Conservation (phyloP, 768 basidiomycete species). For the Lactarius psammicola region DNA sequence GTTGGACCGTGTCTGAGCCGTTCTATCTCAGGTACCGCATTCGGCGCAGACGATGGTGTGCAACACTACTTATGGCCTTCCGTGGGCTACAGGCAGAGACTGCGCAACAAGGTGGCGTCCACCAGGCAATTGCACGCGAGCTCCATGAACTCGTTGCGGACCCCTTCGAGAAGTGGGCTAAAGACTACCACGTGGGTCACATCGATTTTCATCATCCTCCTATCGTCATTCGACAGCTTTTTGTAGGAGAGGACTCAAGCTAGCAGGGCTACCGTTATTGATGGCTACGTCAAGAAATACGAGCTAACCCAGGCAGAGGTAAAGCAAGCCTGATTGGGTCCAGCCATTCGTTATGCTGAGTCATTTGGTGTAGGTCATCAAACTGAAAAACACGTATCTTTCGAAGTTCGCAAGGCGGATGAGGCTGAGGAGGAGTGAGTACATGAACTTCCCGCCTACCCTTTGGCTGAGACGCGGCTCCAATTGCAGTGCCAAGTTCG, state of each 20-base stretch:
- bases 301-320: slow-evolving; percentile 69
- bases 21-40: slow-evolving; percentile 52
- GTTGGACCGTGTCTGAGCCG: slow-evolving; percentile 1
- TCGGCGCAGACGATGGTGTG: slow-evolving; percentile 80
- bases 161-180: slow-evolving; percentile 81
- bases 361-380: slow-evolving; percentile 42
- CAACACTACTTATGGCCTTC: slow-evolving; percentile 76
- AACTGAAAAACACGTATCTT: slow-evolving; percentile 75
- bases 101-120: slow-evolving; percentile 65
- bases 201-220: background rate
- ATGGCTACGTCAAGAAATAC: slow-evolving; percentile 52
- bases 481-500: slow-evolving; percentile 73
- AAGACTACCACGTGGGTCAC: slow-evolving; percentile 58
- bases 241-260: slow-evolving; percentile 21
- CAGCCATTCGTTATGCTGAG: slow-evolving; percentile 4
- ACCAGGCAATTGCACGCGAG: slow-evolving; percentile 70
- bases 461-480: slow-evolving; percentile 21
- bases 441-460: slow-evolving; percentile 1
- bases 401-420: slow-evolving; percentile 76
- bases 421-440: slow-evolving; percentile 93
- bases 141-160: slow-evolving; percentile 72
- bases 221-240: background rate
- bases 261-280: slow-evolving; percentile 27
- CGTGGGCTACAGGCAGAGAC: slow-evolving; percentile 78
- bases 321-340: slow-evolving; percentile 21